Evolutionary conservation across 2,329 filamentous ascomycete genomes (phyloP), one percentile per base, ranked within the genome.

Genomic region (Trichoderma guizhouense): DNA sequence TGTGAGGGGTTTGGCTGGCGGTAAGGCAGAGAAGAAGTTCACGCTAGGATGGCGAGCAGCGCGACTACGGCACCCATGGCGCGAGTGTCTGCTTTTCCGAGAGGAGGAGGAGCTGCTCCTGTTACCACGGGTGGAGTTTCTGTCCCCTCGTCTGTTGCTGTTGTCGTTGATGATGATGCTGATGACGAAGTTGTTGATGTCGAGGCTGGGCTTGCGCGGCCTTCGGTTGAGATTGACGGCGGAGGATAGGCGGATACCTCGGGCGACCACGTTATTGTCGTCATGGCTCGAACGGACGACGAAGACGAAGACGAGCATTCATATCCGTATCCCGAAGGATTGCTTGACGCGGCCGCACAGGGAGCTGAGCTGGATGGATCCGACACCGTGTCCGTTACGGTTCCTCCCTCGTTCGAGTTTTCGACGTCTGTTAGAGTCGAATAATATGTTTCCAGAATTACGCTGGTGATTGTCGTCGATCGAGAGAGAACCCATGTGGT

Each of bases 381-480:
- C 15, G 43, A 32, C 21, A 36, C 57, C 43, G 53, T 63, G 32
- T 55, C 21, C 15, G 47, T 32, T 47, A 26, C 60, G 21, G 47
- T 51, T 28, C 34, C 60, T 21, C 32, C 60, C 34, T 65, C 69
- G 12, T 39, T 9, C 53, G 60, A 57, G 28, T 26, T 34, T 47
- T 32, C 53, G 36, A 28, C 3, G 26, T 51, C 51, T 11, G 62
- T 66, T 11, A 71, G 61, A 58, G 62, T 66, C 26, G 69, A 57
- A 15, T 58, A 60, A 21, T 65, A 71, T 2, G 69, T 71, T 39
- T 71, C 69, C 26, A 66, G 32, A 4, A 71, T 65, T 15, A 65
- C 30, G 34, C 69, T 71, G 3, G 69, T 71, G 53, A 66, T 66
- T 30, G 69, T 66, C 18, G 69, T 71, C 53, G 69, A 71, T 39